phyloP scores from a whole-genome alignment of 768 basidiomycete species.

The Hemileccinum rubropunctum region DNA sequence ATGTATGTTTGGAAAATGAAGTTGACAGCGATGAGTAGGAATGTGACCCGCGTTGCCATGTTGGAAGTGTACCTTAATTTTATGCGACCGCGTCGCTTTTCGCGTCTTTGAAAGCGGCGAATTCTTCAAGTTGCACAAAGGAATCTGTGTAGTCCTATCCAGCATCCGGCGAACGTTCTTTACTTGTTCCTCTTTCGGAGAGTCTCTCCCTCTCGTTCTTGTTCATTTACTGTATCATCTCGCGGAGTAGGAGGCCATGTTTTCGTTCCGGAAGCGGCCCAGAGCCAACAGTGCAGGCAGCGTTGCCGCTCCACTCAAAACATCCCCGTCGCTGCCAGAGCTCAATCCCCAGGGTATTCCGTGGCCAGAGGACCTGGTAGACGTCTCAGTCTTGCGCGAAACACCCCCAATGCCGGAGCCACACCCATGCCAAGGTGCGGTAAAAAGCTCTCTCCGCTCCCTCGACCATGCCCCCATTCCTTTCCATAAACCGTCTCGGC shows the following conservation, averaged over 20 bases:
- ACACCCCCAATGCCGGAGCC: slow-evolving; percentile 30
- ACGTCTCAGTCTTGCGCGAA: slow-evolving; percentile 62
- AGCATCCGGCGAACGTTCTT: slow-evolving; percentile 22
- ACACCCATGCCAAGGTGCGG: slow-evolving; percentile 59
- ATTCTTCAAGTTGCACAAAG: slow-evolving; percentile 19
- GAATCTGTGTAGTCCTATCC: slow-evolving; percentile 11
- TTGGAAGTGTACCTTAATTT: slow-evolving; percentile 23
- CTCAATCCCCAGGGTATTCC: slow-evolving; percentile 72
- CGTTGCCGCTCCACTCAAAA: slow-evolving; percentile 46
- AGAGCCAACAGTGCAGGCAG: slow-evolving; percentile 46
- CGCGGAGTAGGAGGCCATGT: slow-evolving; percentile 47
- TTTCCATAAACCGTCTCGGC: slow-evolving; percentile 82
- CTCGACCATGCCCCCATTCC: slow-evolving; percentile 54
- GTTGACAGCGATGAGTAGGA: slow-evolving; percentile 1
- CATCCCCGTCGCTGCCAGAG: slow-evolving; percentile 81
- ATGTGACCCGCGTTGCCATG: slow-evolving; percentile 27
- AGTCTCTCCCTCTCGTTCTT: slow-evolving; percentile 22
- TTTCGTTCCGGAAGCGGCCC: slow-evolving; percentile 66
- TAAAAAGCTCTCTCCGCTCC: slow-evolving; percentile 62
- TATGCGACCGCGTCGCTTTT: slow-evolving; percentile 3
- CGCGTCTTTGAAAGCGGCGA: slow-evolving; percentile 10
- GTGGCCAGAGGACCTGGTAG: slow-evolving; percentile 83
- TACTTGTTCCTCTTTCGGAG: slow-evolving; percentile 24
- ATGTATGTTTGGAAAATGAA: slow-evolving; percentile 32
- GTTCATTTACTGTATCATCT: slow-evolving; percentile 20